phyloP scores from a whole-genome alignment of 192 early-diverging fungal species.

The Coemansia sp. region DNA sequence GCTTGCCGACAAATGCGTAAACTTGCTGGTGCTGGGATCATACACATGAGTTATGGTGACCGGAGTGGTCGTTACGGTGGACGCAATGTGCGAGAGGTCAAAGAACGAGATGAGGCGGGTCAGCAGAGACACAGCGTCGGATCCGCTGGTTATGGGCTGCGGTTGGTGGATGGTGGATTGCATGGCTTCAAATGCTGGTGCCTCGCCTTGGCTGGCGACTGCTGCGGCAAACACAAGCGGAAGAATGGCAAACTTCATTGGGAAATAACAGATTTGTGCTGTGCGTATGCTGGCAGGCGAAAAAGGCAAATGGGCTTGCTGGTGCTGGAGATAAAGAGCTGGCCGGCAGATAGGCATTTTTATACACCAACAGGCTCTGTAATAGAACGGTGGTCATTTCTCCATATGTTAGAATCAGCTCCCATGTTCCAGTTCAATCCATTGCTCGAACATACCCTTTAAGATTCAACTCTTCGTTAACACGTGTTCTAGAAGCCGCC shows the following conservation, averaged over 20 bases:
- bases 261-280: background rate
- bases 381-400: too few relatives aligned
- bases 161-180: background rate
- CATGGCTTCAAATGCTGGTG: background rate
- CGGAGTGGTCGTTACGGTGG: slow-evolving; percentile 6
- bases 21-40: slow-evolving; percentile 20
- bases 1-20: slow-evolving; percentile 12
- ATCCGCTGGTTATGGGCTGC: background rate
- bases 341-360: too few relatives aligned
- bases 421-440: too few relatives aligned
- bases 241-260: background rate
- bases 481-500: too few relatives aligned
- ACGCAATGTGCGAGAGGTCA: slow-evolving; percentile 17
- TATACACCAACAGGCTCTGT: too few relatives aligned
- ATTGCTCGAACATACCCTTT: too few relatives aligned
- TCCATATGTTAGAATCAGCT: too few relatives aligned
- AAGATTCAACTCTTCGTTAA: too few relatives aligned
- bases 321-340: background rate
- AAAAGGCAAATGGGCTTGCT: background rate
- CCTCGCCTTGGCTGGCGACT: background rate
- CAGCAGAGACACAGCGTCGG: slow-evolving; percentile 7
- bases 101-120: slow-evolving; percentile 23
- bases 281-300: too few relatives aligned
- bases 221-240: slow-evolving; percentile 10
- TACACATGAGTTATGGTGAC: slow-evolving; percentile 11